Base-by-base conservation (phyloP, 2,329 filamentous ascomycete genomes). In the Verticillium isaacii region DNA sequence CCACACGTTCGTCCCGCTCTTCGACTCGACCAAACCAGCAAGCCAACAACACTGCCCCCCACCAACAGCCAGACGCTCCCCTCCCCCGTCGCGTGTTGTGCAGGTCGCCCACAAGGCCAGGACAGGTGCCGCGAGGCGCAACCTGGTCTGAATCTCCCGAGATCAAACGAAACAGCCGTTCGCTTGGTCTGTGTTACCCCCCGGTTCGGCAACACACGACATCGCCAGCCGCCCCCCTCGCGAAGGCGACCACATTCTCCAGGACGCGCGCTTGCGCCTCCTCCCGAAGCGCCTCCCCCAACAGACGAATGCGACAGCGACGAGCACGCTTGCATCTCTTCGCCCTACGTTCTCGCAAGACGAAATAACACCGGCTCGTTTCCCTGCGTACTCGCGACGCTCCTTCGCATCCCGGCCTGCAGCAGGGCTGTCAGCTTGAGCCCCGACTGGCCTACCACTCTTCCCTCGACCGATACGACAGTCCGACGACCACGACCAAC, bases 191-290 rank as follows among this genome's bases (percentile, higher is more conserved):
- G 41, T 54, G 41, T 36, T n/a, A 55, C 58, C 32, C 39, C 57
- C 57, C 57, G 9, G 23, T 29, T 34, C 39, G 41, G 25, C n/a
- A 59, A 59, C 37, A 23, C 57, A 39, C 36, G 25, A 39, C 58
- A 59, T 52, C 29, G 29, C 29, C 45, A 59, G 41, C 14, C 19
- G 34, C 32, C 29, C 29, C 17, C 11, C 36, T 23, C 17, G 15
- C 39, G 19, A 23, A 23, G 45, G 45, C 58, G 45, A 29, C 29
- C 41, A 34, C 45, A 11, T 17, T 15, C 45, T 29, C 14, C n/a
- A 59, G 55, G 45, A 59, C 58, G 58, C 58, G 58, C 58, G 58
- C 58, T 37, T 54, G 58, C 58, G 58, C 58, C 45, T 45, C n/a
- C 41, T 17, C 9, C 7, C 37, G 25, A 50, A 32, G 57, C 58